Conservation (phyloP, 768 basidiomycete species). For the Amanita rimosa region DNA sequence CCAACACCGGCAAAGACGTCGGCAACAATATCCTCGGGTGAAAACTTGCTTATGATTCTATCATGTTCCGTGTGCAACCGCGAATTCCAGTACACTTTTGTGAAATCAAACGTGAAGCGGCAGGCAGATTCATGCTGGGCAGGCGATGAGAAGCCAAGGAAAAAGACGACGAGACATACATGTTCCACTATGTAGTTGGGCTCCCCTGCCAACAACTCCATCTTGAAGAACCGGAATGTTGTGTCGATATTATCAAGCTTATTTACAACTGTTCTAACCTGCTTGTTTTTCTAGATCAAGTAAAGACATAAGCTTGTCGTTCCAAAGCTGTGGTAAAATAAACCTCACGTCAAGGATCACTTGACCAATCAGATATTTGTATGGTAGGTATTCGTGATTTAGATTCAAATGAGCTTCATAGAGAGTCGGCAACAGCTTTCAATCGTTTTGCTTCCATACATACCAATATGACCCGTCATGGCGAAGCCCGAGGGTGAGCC, state of each 20-base stretch:
- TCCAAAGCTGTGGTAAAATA: conserved; percentile 4
- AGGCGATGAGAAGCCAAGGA: neutral
- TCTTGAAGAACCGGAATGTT: conserved; percentile 86
- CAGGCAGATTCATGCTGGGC: conserved; percentile 75
- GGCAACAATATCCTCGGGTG: conserved; percentile 67
- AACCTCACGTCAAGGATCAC: conserved; percentile 76
- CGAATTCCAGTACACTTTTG: conserved; percentile 97
- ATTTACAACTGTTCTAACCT: conserved; percentile 85
- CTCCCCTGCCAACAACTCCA: conserved; percentile 94
- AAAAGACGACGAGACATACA: conserved; percentile 32
- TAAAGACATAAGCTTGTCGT: neutral
- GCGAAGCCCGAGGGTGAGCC: conserved; percentile 85
- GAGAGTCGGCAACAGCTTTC: conserved; percentile 1
- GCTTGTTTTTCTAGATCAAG: conserved; percentile 67
- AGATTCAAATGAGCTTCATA: conserved; percentile 82
- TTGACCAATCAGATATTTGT: conserved; percentile 84
- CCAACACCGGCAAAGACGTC: conserved; percentile 98
- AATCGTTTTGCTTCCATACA: conserved; percentile 10
- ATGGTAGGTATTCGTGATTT: conserved; percentile 82
- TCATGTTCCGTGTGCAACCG: conserved; percentile 87
- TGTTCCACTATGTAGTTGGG: conserved; percentile 79
- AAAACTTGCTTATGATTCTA: conserved; percentile 67
- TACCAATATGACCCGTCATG: conserved; percentile 84
- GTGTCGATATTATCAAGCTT: conserved; percentile 81
- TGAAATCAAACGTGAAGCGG: conserved; percentile 88